Evolutionary conservation across 179 eudicot species (phyloP).

Genomic region (Silene coronaria): DNA sequence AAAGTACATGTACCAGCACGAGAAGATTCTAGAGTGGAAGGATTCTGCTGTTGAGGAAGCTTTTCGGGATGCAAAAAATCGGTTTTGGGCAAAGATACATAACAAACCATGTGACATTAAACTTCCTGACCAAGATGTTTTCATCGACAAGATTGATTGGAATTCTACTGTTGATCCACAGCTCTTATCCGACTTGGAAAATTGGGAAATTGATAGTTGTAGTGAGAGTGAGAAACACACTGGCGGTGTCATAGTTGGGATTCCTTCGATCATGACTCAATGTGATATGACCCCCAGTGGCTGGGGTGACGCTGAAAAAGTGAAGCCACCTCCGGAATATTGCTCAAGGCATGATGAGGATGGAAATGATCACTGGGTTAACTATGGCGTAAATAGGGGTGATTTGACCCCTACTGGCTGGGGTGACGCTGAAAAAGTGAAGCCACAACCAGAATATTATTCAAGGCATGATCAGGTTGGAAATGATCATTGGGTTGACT

Average conservation of each 20-base stretch:
- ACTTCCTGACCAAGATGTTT: constrained; percentile 62
- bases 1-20: constrained; percentile 28
- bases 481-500: neutral
- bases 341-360: neutral
- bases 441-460: constrained; percentile 9
- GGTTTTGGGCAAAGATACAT: constrained; percentile 32
- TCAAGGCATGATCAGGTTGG: neutral
- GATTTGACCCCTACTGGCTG: no score
- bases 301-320: constrained; percentile 32
- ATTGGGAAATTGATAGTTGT: constrained; percentile 22
- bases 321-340: constrained; percentile 10
- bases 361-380: neutral
- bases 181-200: constrained; percentile 52
- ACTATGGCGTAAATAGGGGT: neutral
- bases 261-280: constrained; percentile 24
- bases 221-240: constrained; percentile 18
- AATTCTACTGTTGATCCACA: constrained; percentile 46
- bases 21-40: constrained; percentile 35
- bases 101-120: constrained; percentile 37
- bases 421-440: constrained; percentile 20
- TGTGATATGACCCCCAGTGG: constrained; percentile 25
- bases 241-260: constrained; percentile 23
- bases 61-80: constrained; percentile 37
- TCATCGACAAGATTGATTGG: constrained; percentile 66
- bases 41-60: constrained; percentile 47